A percentile compares a stretch with the other conserved stretches of the same genome.
Conservation (phyloP, 768 basidiomycete species). For the Chalciporus pseudorubinellus region DNA sequence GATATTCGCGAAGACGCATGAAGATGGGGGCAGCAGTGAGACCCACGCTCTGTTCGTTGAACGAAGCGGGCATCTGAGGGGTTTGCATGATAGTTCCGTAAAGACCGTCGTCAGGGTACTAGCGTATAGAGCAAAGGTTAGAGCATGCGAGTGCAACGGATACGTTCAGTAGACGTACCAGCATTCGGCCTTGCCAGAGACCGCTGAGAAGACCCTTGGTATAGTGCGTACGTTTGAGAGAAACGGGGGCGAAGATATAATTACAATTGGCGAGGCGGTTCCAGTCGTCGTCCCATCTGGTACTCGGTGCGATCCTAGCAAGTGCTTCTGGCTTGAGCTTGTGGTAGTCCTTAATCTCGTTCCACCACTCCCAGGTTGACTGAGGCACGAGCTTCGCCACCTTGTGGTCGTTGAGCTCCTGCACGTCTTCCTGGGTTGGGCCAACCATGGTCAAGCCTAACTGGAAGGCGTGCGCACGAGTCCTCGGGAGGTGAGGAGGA, state of each 20-base stretch:
- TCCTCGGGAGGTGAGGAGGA: constrained; percentile 37
- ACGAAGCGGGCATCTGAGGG: constrained; percentile 23
- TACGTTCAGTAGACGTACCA: constrained; percentile 41
- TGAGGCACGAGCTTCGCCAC: constrained; percentile 31
- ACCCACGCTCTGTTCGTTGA: constrained; percentile 34
- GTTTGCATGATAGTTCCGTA: constrained; percentile 21
- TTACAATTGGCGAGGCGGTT: constrained; percentile 49
- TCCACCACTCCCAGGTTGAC: constrained; percentile 23
- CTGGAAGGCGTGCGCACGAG: constrained; percentile 30
- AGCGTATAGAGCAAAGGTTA: neutral
- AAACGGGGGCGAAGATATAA: constrained; percentile 32
- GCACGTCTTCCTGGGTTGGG: constrained; percentile 59
- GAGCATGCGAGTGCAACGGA: neutral
- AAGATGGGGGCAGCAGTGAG: constrained; percentile 52
- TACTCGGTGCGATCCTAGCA: constrained; percentile 36
- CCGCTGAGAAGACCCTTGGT: constrained; percentile 53
- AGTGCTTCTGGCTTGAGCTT: constrained; percentile 23
- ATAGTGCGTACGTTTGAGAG: constrained; percentile 38
- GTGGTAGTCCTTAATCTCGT: constrained; percentile 16
- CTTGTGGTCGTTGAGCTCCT: constrained; percentile 50
- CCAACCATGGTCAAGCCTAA: constrained; percentile 27
- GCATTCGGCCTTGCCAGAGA: constrained; percentile 61
- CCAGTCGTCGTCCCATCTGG: constrained; percentile 57
- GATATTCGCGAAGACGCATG: constrained; percentile 57
- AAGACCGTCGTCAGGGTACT: constrained; percentile 23